Conservation (phyloP, 2,329 filamentous ascomycete species). For the Aspergillus intermedius region DNA sequence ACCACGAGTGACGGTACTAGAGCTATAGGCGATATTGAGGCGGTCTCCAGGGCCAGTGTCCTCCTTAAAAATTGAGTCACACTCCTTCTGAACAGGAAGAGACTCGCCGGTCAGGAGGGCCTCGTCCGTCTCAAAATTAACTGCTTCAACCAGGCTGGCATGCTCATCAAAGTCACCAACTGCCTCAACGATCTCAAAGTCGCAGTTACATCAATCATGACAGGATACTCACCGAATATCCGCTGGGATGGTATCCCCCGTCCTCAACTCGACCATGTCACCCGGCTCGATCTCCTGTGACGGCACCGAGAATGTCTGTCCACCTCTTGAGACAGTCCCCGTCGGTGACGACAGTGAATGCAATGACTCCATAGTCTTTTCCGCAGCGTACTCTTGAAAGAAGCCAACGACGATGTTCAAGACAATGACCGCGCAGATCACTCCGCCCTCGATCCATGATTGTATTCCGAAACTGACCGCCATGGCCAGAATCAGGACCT, state of each 20-base stretch:
- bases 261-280: slow-evolving; percentile 51
- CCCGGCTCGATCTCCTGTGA: slow-evolving; percentile 57
- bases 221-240: slow-evolving; percentile 47
- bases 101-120: slow-evolving; percentile 58
- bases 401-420: slow-evolving; percentile 56
- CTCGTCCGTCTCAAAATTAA: slow-evolving; percentile 72
- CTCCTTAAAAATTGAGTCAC: slow-evolving; percentile 36
- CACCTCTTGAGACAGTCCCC: slow-evolving; percentile 53
- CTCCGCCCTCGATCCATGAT: slow-evolving; percentile 55
- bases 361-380: slow-evolving; percentile 57
- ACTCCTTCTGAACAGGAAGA: slow-evolving; percentile 52
- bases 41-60: slow-evolving; percentile 55
- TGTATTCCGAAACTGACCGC: slow-evolving; percentile 53
- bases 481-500: slow-evolving; percentile 71
- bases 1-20: slow-evolving; percentile 56
- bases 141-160: slow-evolving; percentile 45
- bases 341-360: slow-evolving; percentile 52
- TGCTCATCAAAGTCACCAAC: too few relatives aligned
- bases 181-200: too few relatives aligned
- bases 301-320: slow-evolving; percentile 49
- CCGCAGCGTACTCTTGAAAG: slow-evolving; percentile 55
- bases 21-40: slow-evolving; percentile 57
- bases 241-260: slow-evolving; percentile 55
- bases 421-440: slow-evolving; percentile 53
- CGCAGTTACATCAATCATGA: too few relatives aligned